Percentiles rank a stretch among this genome's conserved stretches.
phyloP scores from a whole-genome alignment of 768 basidiomycete species.

The Leccinum truebloodii region DNA sequence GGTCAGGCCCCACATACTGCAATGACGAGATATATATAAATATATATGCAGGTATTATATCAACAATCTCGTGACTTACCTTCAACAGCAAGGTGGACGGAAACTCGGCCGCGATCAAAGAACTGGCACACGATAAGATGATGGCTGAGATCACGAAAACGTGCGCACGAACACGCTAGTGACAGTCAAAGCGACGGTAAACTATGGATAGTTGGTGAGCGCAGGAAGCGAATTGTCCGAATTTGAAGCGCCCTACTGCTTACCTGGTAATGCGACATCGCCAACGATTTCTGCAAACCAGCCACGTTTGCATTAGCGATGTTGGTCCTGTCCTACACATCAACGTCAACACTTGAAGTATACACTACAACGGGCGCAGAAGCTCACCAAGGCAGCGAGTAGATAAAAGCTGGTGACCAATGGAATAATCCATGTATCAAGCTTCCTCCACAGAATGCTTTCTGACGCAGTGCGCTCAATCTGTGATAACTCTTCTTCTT shows the following conservation, averaged over 20 bases:
- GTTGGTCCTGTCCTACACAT: slow-evolving; percentile 40
- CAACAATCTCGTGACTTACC: slow-evolving; percentile 16
- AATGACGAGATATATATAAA: not conserved
- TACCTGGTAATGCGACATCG: slow-evolving; percentile 32
- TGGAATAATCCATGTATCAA: slow-evolving; percentile 50
- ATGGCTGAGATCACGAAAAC: not conserved
- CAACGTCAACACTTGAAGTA: not conserved
- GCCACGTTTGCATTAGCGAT: slow-evolving; percentile 62
- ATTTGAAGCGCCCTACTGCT: not conserved
- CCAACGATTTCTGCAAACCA: slow-evolving; percentile 55
- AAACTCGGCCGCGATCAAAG: slow-evolving; percentile 56
- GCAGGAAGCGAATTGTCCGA: not conserved
- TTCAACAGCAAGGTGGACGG: slow-evolving; percentile 65
- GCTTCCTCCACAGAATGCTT: slow-evolving; percentile 46
- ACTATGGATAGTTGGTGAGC: slow-evolving; percentile 24
- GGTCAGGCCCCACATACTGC: slow-evolving; percentile 50
- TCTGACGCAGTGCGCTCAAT: slow-evolving; percentile 32
- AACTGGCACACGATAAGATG: slow-evolving; percentile 24
- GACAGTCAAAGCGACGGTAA: slow-evolving; percentile 34
- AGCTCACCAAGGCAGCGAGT: slow-evolving; percentile 50
- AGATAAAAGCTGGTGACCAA: slow-evolving; percentile 52
- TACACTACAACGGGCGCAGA: not conserved
- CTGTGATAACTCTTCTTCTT: slow-evolving; percentile 7
- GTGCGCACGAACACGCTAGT: slow-evolving; percentile 26
- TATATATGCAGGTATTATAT: not conserved